Base-by-base conservation (phyloP, 2,329 filamentous ascomycete species). In the Colletotrichum spaethianum region DNA sequence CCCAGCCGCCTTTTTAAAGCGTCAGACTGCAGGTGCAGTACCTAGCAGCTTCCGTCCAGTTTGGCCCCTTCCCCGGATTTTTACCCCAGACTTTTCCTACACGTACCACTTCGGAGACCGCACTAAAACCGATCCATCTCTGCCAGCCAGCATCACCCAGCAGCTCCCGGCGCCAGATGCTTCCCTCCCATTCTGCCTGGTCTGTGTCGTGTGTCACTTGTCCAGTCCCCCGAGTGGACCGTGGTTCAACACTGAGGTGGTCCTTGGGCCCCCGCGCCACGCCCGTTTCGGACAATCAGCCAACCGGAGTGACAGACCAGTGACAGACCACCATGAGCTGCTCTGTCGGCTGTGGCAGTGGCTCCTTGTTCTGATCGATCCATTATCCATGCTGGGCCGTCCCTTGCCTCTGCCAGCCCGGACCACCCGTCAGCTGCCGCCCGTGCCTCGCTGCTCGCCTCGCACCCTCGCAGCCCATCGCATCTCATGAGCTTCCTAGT, bases 31-130 rank as follows among this genome's bases (percentile, higher is more conserved):
- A 63, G 48, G 31, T 61, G 42, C 40, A 61, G 31, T 20, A 56
- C 33, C 33, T 23, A 61, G 31, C 31, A 56, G 53, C 33, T 23
- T 38, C 33, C n/a, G n/a, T n/a, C n/a, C n/a, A n/a, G 28, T 48
- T 62, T 56, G 33, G 67, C 70, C 44, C 23, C 33, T 73, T 71
- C 70, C 70, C 70, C 70, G 70, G 70, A 71, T 62, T 73, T 70
- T 67, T 73, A 73, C 70, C 70, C 70, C 70, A 67, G 67, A 73
- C 67, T 40, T 40, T 57, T 20, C 1, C 9, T 56, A 23, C 11
- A 8, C 42, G 33, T 42, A 42, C 18, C 42, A 16, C 53, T 40
- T 63, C 57, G 64, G 57, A 70, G 55, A 61, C 65, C 69, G 69
- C 57, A 63, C 69, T 68, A 72, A 72, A 46, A 64, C 69, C 69